A percentile compares a stretch with the other conserved stretches of the same genome.
These are phyloP conservation scores for Mortierella antarctica DNA, from an alignment of 192 early-diverging fungal species.

Conservation along the genomic window DNA sequence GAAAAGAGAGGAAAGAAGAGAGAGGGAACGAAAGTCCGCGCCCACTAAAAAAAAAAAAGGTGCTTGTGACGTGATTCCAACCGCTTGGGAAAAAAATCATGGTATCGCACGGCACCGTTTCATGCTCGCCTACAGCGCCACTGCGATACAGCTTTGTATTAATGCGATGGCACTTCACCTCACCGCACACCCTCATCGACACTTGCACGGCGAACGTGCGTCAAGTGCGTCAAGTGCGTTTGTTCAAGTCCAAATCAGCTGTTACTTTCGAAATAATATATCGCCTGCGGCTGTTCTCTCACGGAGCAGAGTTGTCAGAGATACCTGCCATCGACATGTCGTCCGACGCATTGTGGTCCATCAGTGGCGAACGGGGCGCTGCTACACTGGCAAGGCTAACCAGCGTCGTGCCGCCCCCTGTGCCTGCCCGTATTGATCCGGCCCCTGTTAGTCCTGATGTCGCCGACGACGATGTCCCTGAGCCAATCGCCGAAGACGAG, in stretches of 20 bases:
- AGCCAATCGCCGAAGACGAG: not conserved
- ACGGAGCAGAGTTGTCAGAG: slow-evolving; percentile 46
- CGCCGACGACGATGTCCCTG: not conserved
- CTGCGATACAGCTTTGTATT: too few species aligned
- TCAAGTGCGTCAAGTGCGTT: too few species aligned
- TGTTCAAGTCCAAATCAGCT: too few species aligned
- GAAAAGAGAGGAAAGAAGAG: not conserved
- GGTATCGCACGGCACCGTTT: too few species aligned
- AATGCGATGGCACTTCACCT: too few species aligned
- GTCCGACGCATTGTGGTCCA: slow-evolving; percentile 50
- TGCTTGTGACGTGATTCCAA: too few species aligned
- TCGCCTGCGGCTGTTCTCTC: not conserved
- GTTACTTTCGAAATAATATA: too few species aligned
- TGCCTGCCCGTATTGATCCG: too few species aligned
- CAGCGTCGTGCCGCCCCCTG: not conserved
- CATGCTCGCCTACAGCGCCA: too few species aligned
- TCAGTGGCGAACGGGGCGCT: slow-evolving; percentile 22
- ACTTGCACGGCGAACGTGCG: too few species aligned
- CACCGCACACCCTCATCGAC: too few species aligned
- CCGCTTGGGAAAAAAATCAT: too few species aligned
- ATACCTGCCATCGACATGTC: slow-evolving; percentile 50
- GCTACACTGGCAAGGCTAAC: slow-evolving; percentile 4
- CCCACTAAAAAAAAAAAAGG: not conserved
- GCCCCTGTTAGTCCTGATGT: not conserved
- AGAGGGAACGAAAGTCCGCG: not conserved